Conservation (phyloP, 1,139 yeast genomes). For the Pneumocystis carinii region DNA sequence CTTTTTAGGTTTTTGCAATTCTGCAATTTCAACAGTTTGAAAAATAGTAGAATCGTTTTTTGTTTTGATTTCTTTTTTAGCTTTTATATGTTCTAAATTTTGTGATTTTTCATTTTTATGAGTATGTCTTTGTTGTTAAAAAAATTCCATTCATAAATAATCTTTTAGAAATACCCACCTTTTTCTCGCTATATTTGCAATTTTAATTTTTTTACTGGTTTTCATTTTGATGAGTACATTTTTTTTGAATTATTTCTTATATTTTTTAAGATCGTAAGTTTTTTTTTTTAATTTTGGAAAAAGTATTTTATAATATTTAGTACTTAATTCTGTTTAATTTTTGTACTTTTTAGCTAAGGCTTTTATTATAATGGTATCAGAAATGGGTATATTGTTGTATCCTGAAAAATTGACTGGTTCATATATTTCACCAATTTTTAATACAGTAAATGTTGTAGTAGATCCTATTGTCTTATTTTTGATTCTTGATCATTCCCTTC, state of each 20-base stretch:
- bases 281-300: neutral
- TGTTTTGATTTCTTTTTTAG: neutral
- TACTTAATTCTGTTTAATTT: neutral
- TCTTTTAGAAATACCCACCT: neutral
- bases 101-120: neutral
- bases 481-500: constrained; percentile 44
- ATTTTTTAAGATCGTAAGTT: neutral
- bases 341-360: neutral
- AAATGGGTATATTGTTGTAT: neutral
- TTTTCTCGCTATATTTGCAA: neutral
- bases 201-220: neutral
- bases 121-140: neutral
- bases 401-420: neutral
- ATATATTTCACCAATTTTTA: constrained; percentile 1
- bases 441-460: constrained; percentile 16
- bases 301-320: neutral
- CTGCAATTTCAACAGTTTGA: neutral
- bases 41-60: neutral
- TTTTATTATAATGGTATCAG: neutral
- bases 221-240: neutral
- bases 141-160: neutral
- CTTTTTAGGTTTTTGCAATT: neutral
- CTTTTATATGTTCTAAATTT: neutral
- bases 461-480: constrained; percentile 37
- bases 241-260: neutral